Percentiles rank a stretch among this genome's conserved stretches.
phyloP scores from a whole-genome alignment of 2,329 filamentous ascomycete genomes.

The Colletotrichum orbiculare region DNA sequence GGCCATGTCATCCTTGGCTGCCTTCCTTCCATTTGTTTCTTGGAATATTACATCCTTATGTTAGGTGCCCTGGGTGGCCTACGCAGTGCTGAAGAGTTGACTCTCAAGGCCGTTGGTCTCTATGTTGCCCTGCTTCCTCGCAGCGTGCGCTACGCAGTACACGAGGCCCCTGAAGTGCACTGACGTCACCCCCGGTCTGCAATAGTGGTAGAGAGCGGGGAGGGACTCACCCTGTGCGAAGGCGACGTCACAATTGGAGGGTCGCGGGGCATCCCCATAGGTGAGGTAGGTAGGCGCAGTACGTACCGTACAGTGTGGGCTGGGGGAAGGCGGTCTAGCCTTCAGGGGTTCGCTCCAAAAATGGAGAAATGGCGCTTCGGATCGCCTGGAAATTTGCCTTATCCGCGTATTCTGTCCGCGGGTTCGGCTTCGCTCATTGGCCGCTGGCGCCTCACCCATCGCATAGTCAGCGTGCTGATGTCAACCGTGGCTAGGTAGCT shows the following conservation, averaged over 20 bases:
- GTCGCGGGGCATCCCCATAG: slow-evolving; percentile 1
- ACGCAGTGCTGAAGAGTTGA: not conserved
- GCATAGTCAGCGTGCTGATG: slow-evolving; percentile 2
- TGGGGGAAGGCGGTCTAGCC: not conserved
- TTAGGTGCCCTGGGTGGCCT: not conserved
- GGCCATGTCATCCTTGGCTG: too few species aligned
- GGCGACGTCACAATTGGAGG: slow-evolving; percentile 32
- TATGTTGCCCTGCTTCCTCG: not conserved
- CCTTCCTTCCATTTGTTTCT: too few species aligned
- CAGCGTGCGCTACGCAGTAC: not conserved
- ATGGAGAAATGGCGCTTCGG: slow-evolving; percentile 25
- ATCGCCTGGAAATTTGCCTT: slow-evolving; percentile 26
- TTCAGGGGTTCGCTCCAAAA: slow-evolving; percentile 6
- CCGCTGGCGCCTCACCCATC: not conserved
- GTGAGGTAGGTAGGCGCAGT: too few species aligned
- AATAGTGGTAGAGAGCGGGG: slow-evolving; percentile 7
- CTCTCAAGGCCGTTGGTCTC: not conserved
- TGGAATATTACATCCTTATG: too few species aligned
- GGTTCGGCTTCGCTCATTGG: slow-evolving; percentile 22
- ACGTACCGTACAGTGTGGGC: too few species aligned
- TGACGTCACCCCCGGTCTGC: slow-evolving; percentile 29
- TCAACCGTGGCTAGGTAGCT: slow-evolving; percentile 25
- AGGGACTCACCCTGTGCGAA: not conserved
- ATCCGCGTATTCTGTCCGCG: slow-evolving; percentile 30
- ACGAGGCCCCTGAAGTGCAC: not conserved